These are phyloP conservation scores for Lachancea cidri DNA, from an alignment of 805 yeast genomes.

Conservation along the genomic window DNA sequence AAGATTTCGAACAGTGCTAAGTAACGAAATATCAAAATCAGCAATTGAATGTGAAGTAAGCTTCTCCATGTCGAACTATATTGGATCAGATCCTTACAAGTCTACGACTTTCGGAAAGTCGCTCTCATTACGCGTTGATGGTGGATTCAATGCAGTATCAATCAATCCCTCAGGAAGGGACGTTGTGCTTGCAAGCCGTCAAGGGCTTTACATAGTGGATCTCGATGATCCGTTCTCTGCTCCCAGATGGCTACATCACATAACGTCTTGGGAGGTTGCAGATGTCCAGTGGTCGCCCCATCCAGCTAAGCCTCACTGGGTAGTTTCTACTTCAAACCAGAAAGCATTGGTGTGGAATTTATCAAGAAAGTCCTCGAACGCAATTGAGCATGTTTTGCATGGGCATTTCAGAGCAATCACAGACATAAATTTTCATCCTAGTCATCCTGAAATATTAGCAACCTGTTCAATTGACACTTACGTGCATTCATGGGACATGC, in stretches of 20 bases:
- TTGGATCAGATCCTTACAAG: constrained; percentile 31
- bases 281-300: constrained; percentile 99
- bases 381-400: constrained; percentile 83
- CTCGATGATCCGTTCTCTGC: constrained; percentile 92
- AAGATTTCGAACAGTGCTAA: too few relatives aligned
- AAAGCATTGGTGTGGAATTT: constrained; percentile 94
- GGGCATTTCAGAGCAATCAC: constrained; percentile 91
- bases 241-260: constrained; percentile 89
- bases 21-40: too few relatives aligned
- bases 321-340: constrained; percentile 89
- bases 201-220: constrained; percentile 86
- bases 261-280: constrained; percentile 97
- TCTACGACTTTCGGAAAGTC: constrained; percentile 74
- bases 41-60: not conserved
- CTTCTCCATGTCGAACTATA: constrained; percentile 9
- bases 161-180: constrained; percentile 88
- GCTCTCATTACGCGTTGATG: constrained; percentile 80
- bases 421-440: constrained; percentile 89
- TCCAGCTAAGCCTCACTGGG: constrained; percentile 78
- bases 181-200: constrained; percentile 76
- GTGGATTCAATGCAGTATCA: constrained; percentile 87
- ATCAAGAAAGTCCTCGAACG: constrained; percentile 59
- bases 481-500: constrained; percentile 85
- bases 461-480: constrained; percentile 92
- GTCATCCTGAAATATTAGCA: constrained; percentile 79